Evolutionary conservation across 495 filamentous ascomycete species (phyloP).

Genomic region (Pseudotulostoma volvatum): DNA sequence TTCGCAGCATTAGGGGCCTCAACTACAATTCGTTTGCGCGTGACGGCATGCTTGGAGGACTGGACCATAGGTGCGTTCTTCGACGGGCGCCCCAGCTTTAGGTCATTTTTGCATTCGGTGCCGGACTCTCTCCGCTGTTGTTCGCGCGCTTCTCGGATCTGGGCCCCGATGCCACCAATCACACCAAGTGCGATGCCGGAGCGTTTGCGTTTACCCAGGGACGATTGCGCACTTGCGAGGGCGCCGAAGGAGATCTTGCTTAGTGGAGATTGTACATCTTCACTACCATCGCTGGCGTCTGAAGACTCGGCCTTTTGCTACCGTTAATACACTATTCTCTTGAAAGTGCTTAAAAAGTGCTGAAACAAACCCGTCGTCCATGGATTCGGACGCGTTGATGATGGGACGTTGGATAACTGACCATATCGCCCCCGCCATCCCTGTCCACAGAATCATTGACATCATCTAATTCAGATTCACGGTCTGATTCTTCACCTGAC

Average conservation of each 20-base stretch:
- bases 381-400: too few species aligned
- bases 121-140: constrained; percentile 15
- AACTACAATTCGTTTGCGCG: constrained; percentile 59
- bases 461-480: constrained; percentile 12
- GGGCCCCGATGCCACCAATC: constrained; percentile 23
- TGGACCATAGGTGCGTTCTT: constrained; percentile 81
- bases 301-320: constrained; percentile 5
- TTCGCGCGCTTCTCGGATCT: constrained; percentile 29
- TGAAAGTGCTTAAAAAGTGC: background rate
- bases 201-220: constrained; percentile 33
- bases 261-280: constrained; percentile 26
- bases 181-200: constrained; percentile 7
- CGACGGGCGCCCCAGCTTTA: constrained; percentile 39
- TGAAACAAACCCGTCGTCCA: too few species aligned
- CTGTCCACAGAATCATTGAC: constrained; percentile 8
- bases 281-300: constrained; percentile 12
- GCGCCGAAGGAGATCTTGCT: constrained; percentile 67
- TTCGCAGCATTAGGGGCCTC: constrained; percentile 25
- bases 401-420: background rate
- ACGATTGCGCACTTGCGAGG: constrained; percentile 67
- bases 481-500: background rate
- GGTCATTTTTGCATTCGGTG: constrained; percentile 12
- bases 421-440: background rate
- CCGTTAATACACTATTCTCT: background rate
- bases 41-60: constrained; percentile 66